Conservation (phyloP, 1,139 yeast genomes). For the Komagataea norvegica region DNA sequence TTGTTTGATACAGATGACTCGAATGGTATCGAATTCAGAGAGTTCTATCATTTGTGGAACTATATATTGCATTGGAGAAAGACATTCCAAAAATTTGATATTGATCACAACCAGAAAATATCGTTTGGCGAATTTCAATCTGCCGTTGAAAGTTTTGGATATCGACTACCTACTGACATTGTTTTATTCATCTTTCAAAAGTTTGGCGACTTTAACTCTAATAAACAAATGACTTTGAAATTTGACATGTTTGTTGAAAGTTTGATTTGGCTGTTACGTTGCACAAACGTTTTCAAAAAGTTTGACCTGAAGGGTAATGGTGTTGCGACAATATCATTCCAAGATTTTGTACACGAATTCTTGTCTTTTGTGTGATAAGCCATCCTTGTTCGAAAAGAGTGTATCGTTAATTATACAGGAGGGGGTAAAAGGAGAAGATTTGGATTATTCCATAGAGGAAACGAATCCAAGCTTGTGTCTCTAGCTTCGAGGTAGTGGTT, state of each 20-base stretch:
- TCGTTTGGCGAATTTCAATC: slow-evolving; percentile 64
- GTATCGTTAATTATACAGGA: background rate
- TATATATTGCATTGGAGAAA: slow-evolving; percentile 69
- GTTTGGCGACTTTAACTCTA: slow-evolving; percentile 43
- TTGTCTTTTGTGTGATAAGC: slow-evolving; percentile 30
- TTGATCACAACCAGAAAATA: slow-evolving; percentile 56
- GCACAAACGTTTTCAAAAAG: slow-evolving; percentile 75
- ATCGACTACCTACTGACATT: slow-evolving; percentile 57
- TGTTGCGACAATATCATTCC: slow-evolving; percentile 69
- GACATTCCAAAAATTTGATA: slow-evolving; percentile 60
- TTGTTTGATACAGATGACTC: slow-evolving; percentile 52
- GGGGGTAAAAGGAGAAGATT: too few species aligned
- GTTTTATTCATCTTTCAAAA: slow-evolving; percentile 58
- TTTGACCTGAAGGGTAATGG: slow-evolving; percentile 76
- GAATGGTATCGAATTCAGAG: slow-evolving; percentile 53
- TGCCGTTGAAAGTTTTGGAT: slow-evolving; percentile 68
- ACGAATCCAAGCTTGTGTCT: too few species aligned
- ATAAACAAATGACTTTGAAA: slow-evolving; percentile 50
- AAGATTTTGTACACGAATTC: slow-evolving; percentile 70
- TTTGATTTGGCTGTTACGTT: slow-evolving; percentile 67
- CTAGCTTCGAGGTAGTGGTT: too few species aligned
- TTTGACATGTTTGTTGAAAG: slow-evolving; percentile 83
- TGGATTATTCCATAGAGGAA: too few species aligned
- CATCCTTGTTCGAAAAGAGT: too few species aligned
- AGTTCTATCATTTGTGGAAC: slow-evolving; percentile 69